Percentiles rank a stretch among this genome's conserved stretches.
phyloP scores from a whole-genome alignment of 208 protist species.

The Leishmania mexicana region DNA sequence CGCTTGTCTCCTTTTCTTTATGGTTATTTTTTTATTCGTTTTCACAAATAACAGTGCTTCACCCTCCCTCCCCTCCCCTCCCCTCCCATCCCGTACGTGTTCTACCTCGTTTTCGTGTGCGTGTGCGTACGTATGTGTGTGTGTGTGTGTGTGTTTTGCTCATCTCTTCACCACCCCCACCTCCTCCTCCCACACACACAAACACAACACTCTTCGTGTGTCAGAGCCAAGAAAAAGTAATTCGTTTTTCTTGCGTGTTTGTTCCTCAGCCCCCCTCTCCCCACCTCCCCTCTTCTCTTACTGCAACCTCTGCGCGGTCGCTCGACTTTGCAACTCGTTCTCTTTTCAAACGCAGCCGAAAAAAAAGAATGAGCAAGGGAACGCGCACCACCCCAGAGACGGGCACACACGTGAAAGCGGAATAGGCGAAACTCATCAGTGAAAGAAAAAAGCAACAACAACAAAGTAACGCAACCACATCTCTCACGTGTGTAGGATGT shows the following conservation, averaged over 20 bases:
- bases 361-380: neutral
- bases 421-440: neutral
- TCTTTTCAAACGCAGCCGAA: neutral
- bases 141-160: neutral
- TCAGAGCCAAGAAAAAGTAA: neutral
- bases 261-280: neutral
- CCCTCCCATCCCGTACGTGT: neutral
- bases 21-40: neutral
- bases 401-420: neutral
- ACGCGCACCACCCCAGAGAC: neutral
- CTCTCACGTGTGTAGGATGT: neutral
- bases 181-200: no score
- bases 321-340: neutral
- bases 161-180: neutral
- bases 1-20: neutral
- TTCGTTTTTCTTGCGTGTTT: neutral
- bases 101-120: neutral
- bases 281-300: neutral
- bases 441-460: neutral
- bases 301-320: neutral
- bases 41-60: neutral
- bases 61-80: no score
- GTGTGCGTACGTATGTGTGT: neutral
- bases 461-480: no score
- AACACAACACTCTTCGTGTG: neutral